Conservation (phyloP, 1,284 basidiomycete genomes). For the Chondrostereum purpureum region DNA sequence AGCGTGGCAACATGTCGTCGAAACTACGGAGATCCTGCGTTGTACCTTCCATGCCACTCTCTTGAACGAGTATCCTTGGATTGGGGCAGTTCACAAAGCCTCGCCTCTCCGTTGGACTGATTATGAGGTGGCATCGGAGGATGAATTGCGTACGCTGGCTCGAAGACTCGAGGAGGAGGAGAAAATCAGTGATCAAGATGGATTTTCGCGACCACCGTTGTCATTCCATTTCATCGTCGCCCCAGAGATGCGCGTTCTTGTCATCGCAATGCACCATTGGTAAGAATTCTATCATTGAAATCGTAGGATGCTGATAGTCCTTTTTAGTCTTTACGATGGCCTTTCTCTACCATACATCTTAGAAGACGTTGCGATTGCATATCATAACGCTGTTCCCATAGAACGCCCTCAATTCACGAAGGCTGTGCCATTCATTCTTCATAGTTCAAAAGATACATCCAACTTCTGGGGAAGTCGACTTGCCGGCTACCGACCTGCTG, state of each 20-base stretch:
- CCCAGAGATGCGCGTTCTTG: constrained; percentile 8
- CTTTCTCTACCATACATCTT: constrained; percentile 10
- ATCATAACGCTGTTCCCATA: constrained; percentile 1
- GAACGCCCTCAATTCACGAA: constrained; percentile 8
- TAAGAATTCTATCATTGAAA: neutral
- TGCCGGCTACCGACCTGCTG: constrained; percentile 2
- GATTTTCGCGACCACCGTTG: constrained; percentile 4
- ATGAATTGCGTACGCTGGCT: neutral
- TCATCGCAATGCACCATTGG: constrained; percentile 11
- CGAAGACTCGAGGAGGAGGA: constrained; percentile 4
- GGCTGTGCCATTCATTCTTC: constrained; percentile 8
- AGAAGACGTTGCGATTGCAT: constrained; percentile 8
- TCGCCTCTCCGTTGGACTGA: constrained; percentile 9
- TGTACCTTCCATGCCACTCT: constrained; percentile 7
- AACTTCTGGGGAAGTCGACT: constrained; percentile 9
- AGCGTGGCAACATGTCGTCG: constrained; percentile 7
- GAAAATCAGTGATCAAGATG: constrained; percentile 1
- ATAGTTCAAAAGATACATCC: constrained; percentile 8
- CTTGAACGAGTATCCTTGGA: constrained; percentile 8
- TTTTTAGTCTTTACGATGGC: constrained; percentile 10
- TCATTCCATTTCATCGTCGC: constrained; percentile 9
- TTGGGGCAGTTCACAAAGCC: constrained; percentile 6
- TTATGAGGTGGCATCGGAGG: neutral
- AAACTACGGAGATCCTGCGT: constrained; percentile 8
- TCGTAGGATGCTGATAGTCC: too few species aligned